Base-by-base conservation (phyloP, 768 basidiomycete genomes). In the Antrodiella citrinella region DNA sequence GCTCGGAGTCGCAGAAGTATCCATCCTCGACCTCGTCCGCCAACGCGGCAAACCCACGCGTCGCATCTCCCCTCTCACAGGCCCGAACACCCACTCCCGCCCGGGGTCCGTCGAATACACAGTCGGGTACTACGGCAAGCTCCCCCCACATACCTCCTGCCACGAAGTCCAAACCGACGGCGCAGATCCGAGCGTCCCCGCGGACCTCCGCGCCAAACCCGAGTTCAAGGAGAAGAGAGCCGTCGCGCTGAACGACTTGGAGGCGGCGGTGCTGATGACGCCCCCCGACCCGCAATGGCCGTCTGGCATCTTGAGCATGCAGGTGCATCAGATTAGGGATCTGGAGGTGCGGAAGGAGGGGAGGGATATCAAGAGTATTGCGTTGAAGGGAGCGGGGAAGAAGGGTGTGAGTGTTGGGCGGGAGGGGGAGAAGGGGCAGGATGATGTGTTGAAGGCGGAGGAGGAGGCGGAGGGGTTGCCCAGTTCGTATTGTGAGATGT, bases 271-370 rank as follows among this genome's bases (percentile, higher is more conserved):
- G 45, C 60, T 66, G 20, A 58, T 62, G 23, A 78, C 79, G 4
- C 70, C 72, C 20, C 85, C 86, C 4, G 75, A 77, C 51, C 69
- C 72, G 0, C 66, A 77, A 47, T 86, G 78, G 76, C 81, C 80
- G 11, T 76, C 76, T 39, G 88, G 86, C 18, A 73, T 89, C 19
- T 59, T 91, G 23, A 75, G 74, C 26, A 69, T 89, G 53, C 68
- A 78, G 51, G 72, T 89, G 24, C 82, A 87, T 59, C 75, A 81
- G 67, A 79, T 86, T 45, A 72, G 69, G 54, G 80, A 78, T 25
- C 69, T 89, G 57, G 79, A 81, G 57, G 65, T 82, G 11, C 75
- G 78, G 63, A 76, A 78, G 57, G 59, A 61, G 11, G 59, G 56
- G 11, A 45, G 57, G 52, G 59, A 61, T 53, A 50, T 26, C n/a